Conservation (phyloP, 2,329 filamentous ascomycete genomes). For the Waltergamsia citrina region DNA sequence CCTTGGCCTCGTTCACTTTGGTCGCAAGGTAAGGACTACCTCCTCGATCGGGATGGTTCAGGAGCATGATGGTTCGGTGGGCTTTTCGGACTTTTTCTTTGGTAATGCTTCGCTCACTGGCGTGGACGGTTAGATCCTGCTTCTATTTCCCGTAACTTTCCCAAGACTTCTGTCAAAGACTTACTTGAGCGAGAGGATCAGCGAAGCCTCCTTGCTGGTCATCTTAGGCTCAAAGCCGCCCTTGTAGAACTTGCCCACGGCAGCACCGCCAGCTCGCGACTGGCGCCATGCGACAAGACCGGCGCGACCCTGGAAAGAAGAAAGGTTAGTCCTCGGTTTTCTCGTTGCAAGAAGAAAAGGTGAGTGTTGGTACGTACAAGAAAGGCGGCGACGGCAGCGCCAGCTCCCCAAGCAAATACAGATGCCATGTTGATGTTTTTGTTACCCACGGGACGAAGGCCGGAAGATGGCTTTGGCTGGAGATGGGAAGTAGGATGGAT, state of each 20-base stretch:
- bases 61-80: slow-evolving; percentile 89
- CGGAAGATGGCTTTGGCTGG: background rate
- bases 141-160: slow-evolving; percentile 5
- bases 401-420: slow-evolving; percentile 34
- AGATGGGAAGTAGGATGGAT: background rate
- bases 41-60: slow-evolving; percentile 96
- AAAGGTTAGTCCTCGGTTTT: slow-evolving; percentile 6
- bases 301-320: slow-evolving; percentile 63
- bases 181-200: slow-evolving; percentile 87
- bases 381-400: slow-evolving; percentile 41
- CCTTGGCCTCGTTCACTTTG: slow-evolving; percentile 98
- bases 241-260: slow-evolving; percentile 92
- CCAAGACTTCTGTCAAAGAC: too few species aligned
- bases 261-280: slow-evolving; percentile 67
- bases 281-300: slow-evolving; percentile 82
- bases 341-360: background rate
- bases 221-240: slow-evolving; percentile 96
- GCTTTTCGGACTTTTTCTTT: slow-evolving; percentile 95
- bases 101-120: slow-evolving; percentile 74
- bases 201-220: slow-evolving; percentile 80
- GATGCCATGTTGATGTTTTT: too few species aligned
- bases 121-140: slow-evolving; percentile 3
- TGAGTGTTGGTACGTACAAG: slow-evolving; percentile 24
- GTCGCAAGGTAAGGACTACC: slow-evolving; percentile 94
- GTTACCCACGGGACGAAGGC: slow-evolving; percentile 2